phyloP scores from a whole-genome alignment of 495 filamentous ascomycete genomes.

The Penicillium longicatenatum region DNA sequence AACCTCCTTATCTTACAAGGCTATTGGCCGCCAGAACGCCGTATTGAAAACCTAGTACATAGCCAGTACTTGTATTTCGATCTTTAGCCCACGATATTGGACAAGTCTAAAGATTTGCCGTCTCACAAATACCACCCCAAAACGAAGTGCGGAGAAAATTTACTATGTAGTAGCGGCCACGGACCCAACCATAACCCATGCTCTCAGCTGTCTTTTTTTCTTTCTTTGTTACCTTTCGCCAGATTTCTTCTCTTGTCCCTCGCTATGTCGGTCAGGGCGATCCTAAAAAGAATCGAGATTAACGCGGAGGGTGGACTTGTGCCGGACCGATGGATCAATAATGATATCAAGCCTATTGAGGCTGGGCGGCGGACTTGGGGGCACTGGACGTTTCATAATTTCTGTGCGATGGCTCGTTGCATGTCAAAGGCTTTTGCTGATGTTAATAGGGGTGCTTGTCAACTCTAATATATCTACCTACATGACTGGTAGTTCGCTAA shows the following conservation, averaged over 20 bases:
- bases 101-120: too few relatives aligned
- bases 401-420: constrained; percentile 11
- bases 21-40: too few relatives aligned
- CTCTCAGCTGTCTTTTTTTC: not conserved
- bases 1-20: too few relatives aligned
- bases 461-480: constrained; percentile 28
- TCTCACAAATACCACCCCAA: not conserved
- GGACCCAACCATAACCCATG: not conserved
- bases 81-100: too few relatives aligned
- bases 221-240: not conserved
- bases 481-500: constrained; percentile 29
- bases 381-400: constrained; percentile 31
- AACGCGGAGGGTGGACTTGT: constrained; percentile 17
- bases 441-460: constrained; percentile 20
- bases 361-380: constrained; percentile 24
- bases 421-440: not conserved
- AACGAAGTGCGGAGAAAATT: constrained; percentile 2
- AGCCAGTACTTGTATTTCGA: too few relatives aligned
- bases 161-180: not conserved
- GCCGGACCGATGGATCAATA: constrained; percentile 28
- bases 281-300: constrained; percentile 18
- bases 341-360: constrained; percentile 33
- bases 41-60: too few relatives aligned
- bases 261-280: not conserved
- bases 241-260: not conserved